Conservation (phyloP, 805 yeast species). For the Metschnikowia reukaufii region DNA sequence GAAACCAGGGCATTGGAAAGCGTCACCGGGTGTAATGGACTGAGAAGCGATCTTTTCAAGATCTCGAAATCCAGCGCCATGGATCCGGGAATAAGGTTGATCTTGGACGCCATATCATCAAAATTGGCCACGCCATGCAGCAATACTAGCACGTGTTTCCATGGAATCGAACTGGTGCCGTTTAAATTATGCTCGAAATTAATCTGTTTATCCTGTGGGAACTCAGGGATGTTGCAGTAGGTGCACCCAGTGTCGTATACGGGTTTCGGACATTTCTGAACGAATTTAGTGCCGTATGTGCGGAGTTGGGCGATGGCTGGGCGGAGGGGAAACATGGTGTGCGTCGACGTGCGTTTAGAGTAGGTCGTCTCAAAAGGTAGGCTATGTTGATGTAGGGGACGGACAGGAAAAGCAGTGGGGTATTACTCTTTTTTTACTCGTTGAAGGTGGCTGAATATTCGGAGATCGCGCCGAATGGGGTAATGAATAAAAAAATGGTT, state of each 20-base stretch:
- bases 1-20: slow-evolving; percentile 44
- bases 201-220: slow-evolving; percentile 46
- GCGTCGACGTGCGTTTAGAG: slow-evolving; percentile 5
- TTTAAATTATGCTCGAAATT: slow-evolving; percentile 40
- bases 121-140: slow-evolving; percentile 43
- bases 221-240: slow-evolving; percentile 40
- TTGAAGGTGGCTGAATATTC: too few relatives aligned
- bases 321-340: slow-evolving; percentile 3
- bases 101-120: slow-evolving; percentile 47
- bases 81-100: slow-evolving; percentile 49
- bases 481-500: too few relatives aligned
- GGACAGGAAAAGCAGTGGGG: too few relatives aligned
- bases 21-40: slow-evolving; percentile 50
- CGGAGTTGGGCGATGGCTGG: neutral
- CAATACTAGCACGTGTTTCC: slow-evolving; percentile 57
- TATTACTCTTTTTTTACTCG: too few relatives aligned
- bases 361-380: too few relatives aligned
- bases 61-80: slow-evolving; percentile 41
- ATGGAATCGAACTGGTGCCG: slow-evolving; percentile 49
- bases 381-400: too few relatives aligned
- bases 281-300: slow-evolving; percentile 2
- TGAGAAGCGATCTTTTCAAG: slow-evolving; percentile 31
- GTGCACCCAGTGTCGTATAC: slow-evolving; percentile 62
- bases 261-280: slow-evolving; percentile 49
- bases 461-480: too few relatives aligned